phyloP scores from a whole-genome alignment of 305 asterid genomes.

The Fraxinus velutina region DNA sequence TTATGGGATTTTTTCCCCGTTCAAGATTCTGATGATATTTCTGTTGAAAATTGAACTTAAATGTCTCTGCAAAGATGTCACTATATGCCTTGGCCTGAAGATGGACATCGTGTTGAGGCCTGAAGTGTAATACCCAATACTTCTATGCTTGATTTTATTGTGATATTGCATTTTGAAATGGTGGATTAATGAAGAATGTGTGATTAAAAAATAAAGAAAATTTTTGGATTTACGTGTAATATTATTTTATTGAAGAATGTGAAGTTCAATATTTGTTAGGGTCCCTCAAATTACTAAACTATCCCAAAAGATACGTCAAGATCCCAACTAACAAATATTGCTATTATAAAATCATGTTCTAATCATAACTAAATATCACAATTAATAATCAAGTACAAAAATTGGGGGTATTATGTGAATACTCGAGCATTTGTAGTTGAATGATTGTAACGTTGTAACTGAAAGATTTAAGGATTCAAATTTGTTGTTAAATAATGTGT shows the following conservation, averaged over 20 bases:
- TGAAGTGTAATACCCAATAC: not conserved
- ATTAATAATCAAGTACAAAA: not conserved
- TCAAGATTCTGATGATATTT: not conserved
- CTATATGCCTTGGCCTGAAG: not conserved
- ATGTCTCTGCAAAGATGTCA: not conserved
- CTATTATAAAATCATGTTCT: not conserved
- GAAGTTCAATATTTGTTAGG: not conserved
- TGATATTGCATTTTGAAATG: not conserved
- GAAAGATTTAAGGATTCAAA: not conserved
- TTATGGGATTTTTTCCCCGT: not conserved
- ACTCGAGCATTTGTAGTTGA: not conserved
- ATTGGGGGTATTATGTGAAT: not conserved
- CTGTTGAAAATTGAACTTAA: not conserved
- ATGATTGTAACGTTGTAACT: too few relatives aligned
- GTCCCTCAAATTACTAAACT: not conserved
- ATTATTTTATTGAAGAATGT: not conserved
- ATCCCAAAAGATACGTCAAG: not conserved
- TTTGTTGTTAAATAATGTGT: not conserved
- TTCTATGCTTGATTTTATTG: not conserved
- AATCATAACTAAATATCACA: not conserved
- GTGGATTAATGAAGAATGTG: not conserved
- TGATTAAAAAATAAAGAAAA: not conserved
- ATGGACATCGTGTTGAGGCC: not conserved
- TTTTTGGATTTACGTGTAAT: too few relatives aligned
- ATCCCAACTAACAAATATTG: not conserved